Base-by-base conservation (phyloP, 2,329 filamentous ascomycete species). In the Fusarium mangiferae region DNA sequence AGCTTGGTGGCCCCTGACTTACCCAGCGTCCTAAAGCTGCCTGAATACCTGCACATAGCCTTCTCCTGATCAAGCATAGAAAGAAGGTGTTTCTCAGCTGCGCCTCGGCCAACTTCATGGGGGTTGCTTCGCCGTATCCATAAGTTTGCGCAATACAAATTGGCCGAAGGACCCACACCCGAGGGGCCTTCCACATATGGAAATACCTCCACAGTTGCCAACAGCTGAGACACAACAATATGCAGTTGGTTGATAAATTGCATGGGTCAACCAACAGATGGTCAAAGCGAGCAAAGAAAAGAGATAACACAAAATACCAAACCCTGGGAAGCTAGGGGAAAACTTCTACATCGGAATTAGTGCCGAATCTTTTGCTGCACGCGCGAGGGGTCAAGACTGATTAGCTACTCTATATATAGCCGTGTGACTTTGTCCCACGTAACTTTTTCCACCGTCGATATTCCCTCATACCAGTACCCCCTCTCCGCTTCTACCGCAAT, bases 181-280 rank as follows among this genome's bases (percentile, higher is more conserved):
- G 14, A 12, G 30, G 20, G 26, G 41, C 52, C 52, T 55, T 58
- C 55, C 14, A n/a, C 6, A 28, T 36, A 18, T 36, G 24, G 55
- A 36, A 58, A n/a, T 42, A 7, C 5, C 26, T 12, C 60, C n/a
- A 26, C 49, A 13, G 6, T 3, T 38, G 26, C 28, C 20, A n/a
- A 14, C 24, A 41, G 24, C 38, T 55, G 35, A 59, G 33, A 42
- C 51, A n/a, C 17, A n/a, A 36, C 38, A 22, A 41, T 59, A 68
- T 65, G 65, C 61, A 55, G 61, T 65, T 68, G 65, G 65, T 65
- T 39, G 38, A 52, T 9, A 35, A n/a, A 7, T n/a, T 56, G 20
- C 58, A 66, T 36, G 35, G 61, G 24, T 49, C 26, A 35, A 56
- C 48, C 49, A 63, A 65, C 54, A 46, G 15, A 24, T 22, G 20